These are phyloP conservation scores for Cystobasidium tubakii DNA, from an alignment of 768 basidiomycete genomes.

Conservation along the genomic window DNA sequence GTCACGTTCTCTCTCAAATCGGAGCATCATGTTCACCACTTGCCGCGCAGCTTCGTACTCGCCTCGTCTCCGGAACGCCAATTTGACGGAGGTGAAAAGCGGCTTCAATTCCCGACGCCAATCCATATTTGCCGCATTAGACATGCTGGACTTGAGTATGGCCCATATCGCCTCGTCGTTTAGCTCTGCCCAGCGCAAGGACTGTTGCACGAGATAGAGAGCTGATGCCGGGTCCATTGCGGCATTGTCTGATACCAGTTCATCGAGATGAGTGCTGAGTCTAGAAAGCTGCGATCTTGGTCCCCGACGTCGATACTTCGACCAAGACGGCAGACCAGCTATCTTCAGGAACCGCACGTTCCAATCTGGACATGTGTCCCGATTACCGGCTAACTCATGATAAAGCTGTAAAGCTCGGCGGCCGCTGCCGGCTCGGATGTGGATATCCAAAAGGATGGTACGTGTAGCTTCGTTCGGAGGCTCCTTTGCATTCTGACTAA, in stretches of 20 bases:
- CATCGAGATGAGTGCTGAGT: background rate
- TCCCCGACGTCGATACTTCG: background rate
- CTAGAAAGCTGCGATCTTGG: background rate
- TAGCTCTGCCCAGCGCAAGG: conserved; percentile 18
- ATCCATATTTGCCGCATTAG: background rate
- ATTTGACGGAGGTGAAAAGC: conserved; percentile 1
- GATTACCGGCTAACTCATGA: background rate
- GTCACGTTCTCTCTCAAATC: background rate
- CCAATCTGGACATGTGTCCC: background rate
- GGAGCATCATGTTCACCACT: conserved; percentile 10
- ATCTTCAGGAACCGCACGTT: background rate
- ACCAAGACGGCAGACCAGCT: background rate
- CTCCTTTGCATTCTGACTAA: background rate
- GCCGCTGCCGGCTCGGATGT: background rate
- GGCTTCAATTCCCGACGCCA: conserved; percentile 9
- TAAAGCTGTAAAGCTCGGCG: background rate
- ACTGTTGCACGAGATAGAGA: background rate
- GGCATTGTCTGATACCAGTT: background rate
- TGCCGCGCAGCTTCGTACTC: conserved; percentile 4
- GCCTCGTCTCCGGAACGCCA: background rate
- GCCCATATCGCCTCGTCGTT: conserved; percentile 14
- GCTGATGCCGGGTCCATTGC: background rate
- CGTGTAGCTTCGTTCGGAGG: background rate
- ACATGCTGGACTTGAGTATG: background rate
- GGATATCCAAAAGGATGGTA: background rate